phyloP scores from a whole-genome alignment of 306 rosid species.

The Quercus engelmannii region DNA sequence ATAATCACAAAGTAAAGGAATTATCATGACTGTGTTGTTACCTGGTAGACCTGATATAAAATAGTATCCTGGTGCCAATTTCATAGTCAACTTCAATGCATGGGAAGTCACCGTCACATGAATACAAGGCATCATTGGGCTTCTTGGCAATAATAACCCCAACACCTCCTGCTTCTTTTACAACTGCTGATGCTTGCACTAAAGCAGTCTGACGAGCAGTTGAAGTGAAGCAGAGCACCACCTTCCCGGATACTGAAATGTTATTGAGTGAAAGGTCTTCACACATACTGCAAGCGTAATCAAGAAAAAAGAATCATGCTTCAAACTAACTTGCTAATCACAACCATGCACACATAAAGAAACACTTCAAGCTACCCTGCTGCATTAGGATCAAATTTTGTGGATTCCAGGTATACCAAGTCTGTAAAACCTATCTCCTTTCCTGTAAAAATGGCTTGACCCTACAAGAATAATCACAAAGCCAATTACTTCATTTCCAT shows the following conservation, averaged over 20 bases:
- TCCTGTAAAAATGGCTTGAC: constrained; percentile 33
- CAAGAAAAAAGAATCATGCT: neutral
- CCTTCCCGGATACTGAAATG: constrained; percentile 22
- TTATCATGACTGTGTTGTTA: neutral
- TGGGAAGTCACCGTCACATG: constrained; percentile 29
- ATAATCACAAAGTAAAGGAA: neutral
- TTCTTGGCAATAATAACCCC: constrained; percentile 30
- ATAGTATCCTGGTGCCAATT: constrained; percentile 34
- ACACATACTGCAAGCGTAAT: neutral
- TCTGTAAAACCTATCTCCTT: constrained; percentile 28
- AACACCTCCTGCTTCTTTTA: constrained; percentile 30
- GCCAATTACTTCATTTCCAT: neutral
- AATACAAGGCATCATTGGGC: constrained; percentile 14
- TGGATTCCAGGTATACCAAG: constrained; percentile 35
- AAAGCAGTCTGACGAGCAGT: neutral
- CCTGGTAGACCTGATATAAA: constrained; percentile 42
- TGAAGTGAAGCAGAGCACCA: constrained; percentile 42
- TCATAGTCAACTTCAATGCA: constrained; percentile 38
- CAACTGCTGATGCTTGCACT: neutral
- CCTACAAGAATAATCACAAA: constrained; percentile 20
- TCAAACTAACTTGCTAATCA: neutral
- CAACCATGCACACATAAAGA: neutral
- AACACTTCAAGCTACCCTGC: constrained; percentile 5
- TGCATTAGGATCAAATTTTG: constrained; percentile 3
- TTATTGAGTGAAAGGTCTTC: constrained; percentile 9